Evolutionary conservation across 2,329 filamentous ascomycete genomes (phyloP), one percentile per base, ranked within the genome.

Genomic region (Plectosphaerella plurivora): DNA sequence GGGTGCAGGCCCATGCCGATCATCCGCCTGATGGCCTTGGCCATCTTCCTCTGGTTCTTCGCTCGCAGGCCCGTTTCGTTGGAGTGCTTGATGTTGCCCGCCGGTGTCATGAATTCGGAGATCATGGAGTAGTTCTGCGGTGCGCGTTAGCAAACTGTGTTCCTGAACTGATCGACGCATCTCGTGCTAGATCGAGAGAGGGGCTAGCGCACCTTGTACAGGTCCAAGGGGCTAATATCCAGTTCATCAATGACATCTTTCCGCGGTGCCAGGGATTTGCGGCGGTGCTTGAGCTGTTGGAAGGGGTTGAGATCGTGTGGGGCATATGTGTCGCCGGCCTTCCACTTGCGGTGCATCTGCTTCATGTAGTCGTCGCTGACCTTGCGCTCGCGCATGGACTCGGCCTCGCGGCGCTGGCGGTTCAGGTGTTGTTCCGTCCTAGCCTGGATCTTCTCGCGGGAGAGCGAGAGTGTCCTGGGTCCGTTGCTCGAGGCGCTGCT

Each of bases 1-100:
- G 94, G 94, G 80, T 97, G 91, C 55, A 97, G 76, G 15, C 94
- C 94, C 65, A 97, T 80, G 1, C 92, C 94, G 62, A 97, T 87
- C 18, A 89, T 87, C 61, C 94, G 82, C 59, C 94, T 79, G 62
- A 99, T 88, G 50, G 95, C 93, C 77, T 95, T 97, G 56, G 93
- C 89, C 66, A 99, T 84, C 73, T 88, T 91, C 60, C 94, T 82
- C 76, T 99, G 94, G 76, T 97, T 97, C 59, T 89, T 87, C 3
- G 89, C 88, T 53, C 90, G 82, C 55, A 99, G 76, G 14, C 90
- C 91, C 0, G 92, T 97, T 22, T 86, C 76, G 6, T 69, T 78
- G n/a, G 82, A 78, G 67, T 88, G 84, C 72, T 84, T 88, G 68
- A 99, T 97, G 54, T 91, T 84, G 49, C 93, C 94, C 73, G 90